Evolutionary conservation across 352 stramenopile species (phyloP), one percentile per base, ranked within the genome.

Genomic region (Phytophthora niederhauseri): DNA sequence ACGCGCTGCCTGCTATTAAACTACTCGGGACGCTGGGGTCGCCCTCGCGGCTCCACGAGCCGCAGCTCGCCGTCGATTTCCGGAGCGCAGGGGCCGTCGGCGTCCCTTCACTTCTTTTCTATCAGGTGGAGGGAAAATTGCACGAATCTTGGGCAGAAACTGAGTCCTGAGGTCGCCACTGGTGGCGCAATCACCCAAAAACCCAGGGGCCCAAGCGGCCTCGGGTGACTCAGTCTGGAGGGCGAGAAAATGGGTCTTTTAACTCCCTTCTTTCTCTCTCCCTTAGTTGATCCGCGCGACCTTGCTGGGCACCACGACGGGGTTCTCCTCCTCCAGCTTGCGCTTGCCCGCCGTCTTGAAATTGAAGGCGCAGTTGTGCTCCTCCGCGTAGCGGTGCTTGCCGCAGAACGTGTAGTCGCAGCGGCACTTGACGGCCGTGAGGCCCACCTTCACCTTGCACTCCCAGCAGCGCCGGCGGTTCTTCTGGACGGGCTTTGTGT

Each of bases 351-450:
- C 78, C 24, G 74, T 80, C 66, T 94, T 95, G 61, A 97, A 97
- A 75, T 97, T 92, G 65, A 96, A 97, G 0, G 73, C 70, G 72
- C 91, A 97, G 34, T 80, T 77, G 85, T 97, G 92, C 64, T 97
- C 81, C 51, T 98, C 91, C 0, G 91, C 90, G 59, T 97, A 97
- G 2, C 92, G 88, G 66, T 98, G 92, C 58, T 90, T 89, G 58
- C 82, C 85, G 66, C 92, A 98, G 73, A 97, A 98, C 46, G 90
- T 93, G 70, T 91, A 97, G 56, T 92, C 90, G 78, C 92, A 98
- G 24, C 87, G 85, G 64, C 92, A 98, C 31, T 80, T 91, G 41
- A 97, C 84, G 1, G 90, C 92, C 0, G 90, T 89, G n/a, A 97
- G 70, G 0, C 85, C 86, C 6, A 98, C 82, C 72, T 97, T 97